phyloP scores from a whole-genome alignment of 2,329 filamentous ascomycete species.

The Phialocephala sp. region DNA sequence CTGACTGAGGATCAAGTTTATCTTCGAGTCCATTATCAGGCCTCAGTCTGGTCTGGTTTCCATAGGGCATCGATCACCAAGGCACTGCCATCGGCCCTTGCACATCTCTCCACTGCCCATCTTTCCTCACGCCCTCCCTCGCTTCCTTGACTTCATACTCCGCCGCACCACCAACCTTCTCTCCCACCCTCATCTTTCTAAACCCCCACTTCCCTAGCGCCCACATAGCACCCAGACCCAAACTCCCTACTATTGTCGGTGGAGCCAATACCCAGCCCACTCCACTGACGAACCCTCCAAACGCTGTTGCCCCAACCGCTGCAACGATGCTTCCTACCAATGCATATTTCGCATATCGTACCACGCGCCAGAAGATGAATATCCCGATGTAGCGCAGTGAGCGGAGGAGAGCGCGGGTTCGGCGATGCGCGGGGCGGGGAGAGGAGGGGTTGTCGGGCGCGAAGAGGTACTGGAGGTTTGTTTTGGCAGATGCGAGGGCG shows the following conservation, averaged over 20 bases:
- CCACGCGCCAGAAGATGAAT: slow-evolving; percentile 43
- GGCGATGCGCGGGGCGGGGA: slow-evolving; percentile 36
- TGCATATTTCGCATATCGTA: slow-evolving; percentile 44
- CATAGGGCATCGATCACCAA: slow-evolving; percentile 33
- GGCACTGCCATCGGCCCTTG: slow-evolving; percentile 39
- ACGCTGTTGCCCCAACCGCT: slow-evolving; percentile 39
- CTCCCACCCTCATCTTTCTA: slow-evolving; percentile 37
- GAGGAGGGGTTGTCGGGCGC: slow-evolving; percentile 35
- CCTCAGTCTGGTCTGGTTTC: too few relatives aligned
- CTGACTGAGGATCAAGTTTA: too few relatives aligned
- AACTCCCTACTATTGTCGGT: slow-evolving; percentile 36
- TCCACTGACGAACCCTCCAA: slow-evolving; percentile 39
- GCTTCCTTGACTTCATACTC: slow-evolving; percentile 30
- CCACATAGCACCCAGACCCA: slow-evolving; percentile 40
- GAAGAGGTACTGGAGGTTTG: slow-evolving; percentile 41
- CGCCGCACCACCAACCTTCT: slow-evolving; percentile 32
- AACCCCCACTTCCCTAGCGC: slow-evolving; percentile 43
- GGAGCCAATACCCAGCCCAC: slow-evolving; percentile 41
- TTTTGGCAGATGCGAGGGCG: slow-evolving; percentile 37
- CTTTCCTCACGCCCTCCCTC: slow-evolving; percentile 30
- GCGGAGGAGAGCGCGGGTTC: slow-evolving; percentile 41
- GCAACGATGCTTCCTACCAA: slow-evolving; percentile 39
- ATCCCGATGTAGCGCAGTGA: slow-evolving; percentile 39
- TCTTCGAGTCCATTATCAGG: not conserved
- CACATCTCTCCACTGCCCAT: slow-evolving; percentile 43